Evolutionary conservation across 306 rosid genomes (phyloP).

Genomic region (Macrotyloma uniflorum): DNA sequence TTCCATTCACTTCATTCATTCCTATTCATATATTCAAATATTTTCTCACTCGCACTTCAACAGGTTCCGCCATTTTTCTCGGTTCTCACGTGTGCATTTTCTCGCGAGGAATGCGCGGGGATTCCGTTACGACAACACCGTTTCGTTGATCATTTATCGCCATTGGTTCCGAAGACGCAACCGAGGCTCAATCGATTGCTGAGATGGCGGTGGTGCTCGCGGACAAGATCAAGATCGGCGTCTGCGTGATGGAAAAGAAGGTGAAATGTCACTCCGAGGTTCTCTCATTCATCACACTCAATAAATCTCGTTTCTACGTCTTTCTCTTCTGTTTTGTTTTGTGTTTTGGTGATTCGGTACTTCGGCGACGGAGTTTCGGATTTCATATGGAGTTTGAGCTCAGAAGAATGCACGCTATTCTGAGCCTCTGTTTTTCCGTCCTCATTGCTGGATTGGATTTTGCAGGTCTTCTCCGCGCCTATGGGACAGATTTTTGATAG

Average conservation of each 20-base stretch:
- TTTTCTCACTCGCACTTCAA: slow-evolving; percentile 18
- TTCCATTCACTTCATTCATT: neutral
- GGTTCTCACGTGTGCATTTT: slow-evolving; percentile 32
- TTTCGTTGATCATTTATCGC: slow-evolving; percentile 11
- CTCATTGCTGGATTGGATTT: slow-evolving; percentile 33
- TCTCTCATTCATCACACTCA: slow-evolving; percentile 46
- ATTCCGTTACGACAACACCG: slow-evolving; percentile 29
- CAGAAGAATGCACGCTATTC: slow-evolving; percentile 28
- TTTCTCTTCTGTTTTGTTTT: neutral
- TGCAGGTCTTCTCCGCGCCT: slow-evolving; percentile 87
- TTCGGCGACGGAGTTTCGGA: slow-evolving; percentile 23
- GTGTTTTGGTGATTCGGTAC: neutral
- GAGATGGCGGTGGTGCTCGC: slow-evolving; percentile 23
- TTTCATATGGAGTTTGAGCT: slow-evolving; percentile 20
- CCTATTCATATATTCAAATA: neutral
- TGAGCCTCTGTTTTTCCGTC: slow-evolving; percentile 30
- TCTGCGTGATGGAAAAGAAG: slow-evolving; percentile 99
- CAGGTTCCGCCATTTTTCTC: slow-evolving; percentile 34
- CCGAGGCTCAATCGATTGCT: neutral
- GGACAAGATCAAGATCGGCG: slow-evolving; percentile 71
- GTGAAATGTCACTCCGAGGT: slow-evolving; percentile 93
- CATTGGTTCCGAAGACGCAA: neutral
- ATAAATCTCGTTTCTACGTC: neutral
- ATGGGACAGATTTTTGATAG: slow-evolving; percentile 91
- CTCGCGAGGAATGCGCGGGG: slow-evolving; percentile 23